These are phyloP conservation scores for Adiantum capillusveneris DNA, from an alignment of 75 land plant genomes.

Conservation along the genomic window DNA sequence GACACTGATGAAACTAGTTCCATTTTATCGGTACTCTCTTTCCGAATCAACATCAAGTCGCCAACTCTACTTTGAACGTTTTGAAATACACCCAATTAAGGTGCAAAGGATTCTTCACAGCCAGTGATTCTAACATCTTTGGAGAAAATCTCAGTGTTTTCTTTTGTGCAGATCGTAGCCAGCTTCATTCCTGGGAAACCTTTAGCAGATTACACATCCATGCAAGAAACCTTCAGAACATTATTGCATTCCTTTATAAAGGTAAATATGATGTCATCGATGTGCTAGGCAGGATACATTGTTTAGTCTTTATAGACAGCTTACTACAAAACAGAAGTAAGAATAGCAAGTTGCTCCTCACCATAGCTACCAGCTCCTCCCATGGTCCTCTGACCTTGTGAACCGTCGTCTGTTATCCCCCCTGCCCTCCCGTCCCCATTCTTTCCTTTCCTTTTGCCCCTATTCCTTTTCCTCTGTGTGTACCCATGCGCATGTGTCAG, in stretches of 20 bases:
- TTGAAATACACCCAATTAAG: constrained; percentile 93
- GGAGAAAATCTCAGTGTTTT: not conserved
- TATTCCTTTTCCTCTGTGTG: too few relatives aligned
- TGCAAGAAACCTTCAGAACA: constrained; percentile 74
- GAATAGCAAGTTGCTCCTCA: too few relatives aligned
- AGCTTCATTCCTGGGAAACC: constrained; percentile 77
- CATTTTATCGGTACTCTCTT: constrained; percentile 81
- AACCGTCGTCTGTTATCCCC: too few relatives aligned
- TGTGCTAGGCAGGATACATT: too few relatives aligned
- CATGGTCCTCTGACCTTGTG: too few relatives aligned
- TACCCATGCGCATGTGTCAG: too few relatives aligned
- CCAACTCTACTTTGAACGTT: constrained; percentile 72
- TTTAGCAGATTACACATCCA: constrained; percentile 57
- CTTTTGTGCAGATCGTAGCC: constrained; percentile 43
- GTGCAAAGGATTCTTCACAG: constrained; percentile 15
- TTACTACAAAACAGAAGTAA: too few relatives aligned
- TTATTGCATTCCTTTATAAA: constrained; percentile 80
- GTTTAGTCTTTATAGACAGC: too few relatives aligned
- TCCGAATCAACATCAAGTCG: constrained; percentile 46
- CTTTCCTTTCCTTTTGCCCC: too few relatives aligned
- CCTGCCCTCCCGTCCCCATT: too few relatives aligned
- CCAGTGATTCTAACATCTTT: constrained; percentile 1
- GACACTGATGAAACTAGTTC: constrained; percentile 74
- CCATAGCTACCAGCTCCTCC: too few relatives aligned
- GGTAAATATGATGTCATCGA: too few relatives aligned